These are phyloP conservation scores for Lumnitzera racemosa DNA, from an alignment of 345 rosid genomes.

Conservation along the genomic window DNA sequence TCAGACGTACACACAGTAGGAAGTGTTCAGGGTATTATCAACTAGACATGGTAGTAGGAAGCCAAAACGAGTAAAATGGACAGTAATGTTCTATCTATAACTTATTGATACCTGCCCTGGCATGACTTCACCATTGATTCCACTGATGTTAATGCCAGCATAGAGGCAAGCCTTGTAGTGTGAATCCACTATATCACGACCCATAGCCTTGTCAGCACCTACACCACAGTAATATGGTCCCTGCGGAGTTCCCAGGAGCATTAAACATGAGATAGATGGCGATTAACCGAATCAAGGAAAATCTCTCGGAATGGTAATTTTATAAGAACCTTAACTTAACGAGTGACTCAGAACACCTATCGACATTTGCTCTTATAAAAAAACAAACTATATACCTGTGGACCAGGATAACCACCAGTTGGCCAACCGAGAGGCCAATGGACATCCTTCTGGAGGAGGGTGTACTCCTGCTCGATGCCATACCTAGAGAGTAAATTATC, in stretches of 20 bases:
- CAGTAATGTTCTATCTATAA: background rate
- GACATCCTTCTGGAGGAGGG: constrained; percentile 51
- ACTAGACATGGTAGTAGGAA: no score
- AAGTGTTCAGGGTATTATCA: no score
- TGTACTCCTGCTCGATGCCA: constrained; percentile 80
- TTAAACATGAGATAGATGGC: no score
- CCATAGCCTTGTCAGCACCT: constrained; percentile 81
- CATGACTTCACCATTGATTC: constrained; percentile 87
- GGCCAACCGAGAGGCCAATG: constrained; percentile 84
- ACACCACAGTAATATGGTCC: constrained; percentile 83
- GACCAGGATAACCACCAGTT: constrained; percentile 67
- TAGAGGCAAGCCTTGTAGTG: constrained; percentile 88
- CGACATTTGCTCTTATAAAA: background rate
- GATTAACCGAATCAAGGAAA: no score
- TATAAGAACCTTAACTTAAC: background rate
- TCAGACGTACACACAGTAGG: no score
- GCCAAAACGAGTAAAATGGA: background rate
- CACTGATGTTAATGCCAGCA: constrained; percentile 67
- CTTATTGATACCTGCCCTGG: constrained; percentile 49
- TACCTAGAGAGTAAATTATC: constrained; percentile 26
- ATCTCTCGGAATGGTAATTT: no score
- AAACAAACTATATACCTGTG: constrained; percentile 35
- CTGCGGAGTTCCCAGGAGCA: constrained; percentile 13
- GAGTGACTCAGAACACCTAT: background rate
- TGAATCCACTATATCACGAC: constrained; percentile 65